Evolutionary conservation across 805 yeast genomes (phyloP), one percentile per base, ranked within the genome.

Genomic region (Debaryomyces castellii): DNA sequence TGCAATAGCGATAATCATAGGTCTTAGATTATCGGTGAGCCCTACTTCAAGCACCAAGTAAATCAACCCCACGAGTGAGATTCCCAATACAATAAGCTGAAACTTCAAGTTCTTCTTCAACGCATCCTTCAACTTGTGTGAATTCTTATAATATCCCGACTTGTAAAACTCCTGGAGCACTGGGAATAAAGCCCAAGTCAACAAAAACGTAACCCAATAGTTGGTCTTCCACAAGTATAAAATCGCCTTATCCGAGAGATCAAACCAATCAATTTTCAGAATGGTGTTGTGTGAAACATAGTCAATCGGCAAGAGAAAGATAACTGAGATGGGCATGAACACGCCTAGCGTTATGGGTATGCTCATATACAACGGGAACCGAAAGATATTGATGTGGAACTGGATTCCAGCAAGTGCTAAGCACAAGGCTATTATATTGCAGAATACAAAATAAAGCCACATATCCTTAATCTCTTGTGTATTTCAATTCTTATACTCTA

Each of bases 111-210:
- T 80, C 41, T 70, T 67, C 36, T 71, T 64, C 30, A 84, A 45
- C 0, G 95, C 83, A 47, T 85, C 87, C 44, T 64, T 67, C 42
- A 87, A 59, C 47, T 77, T 69, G 14, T 66, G 65, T 5, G 61
- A 47, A 5, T 71, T 71, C 34, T 76, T 77, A 55, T 73, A 78
- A 58, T 83, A 77, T 8, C 96, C 95, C 2, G 89, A 82, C 41
- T 81, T 78, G 53, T 81, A 83, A 69, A 78, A 89, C 53, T 83
- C 84, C 60, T 88, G 94, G 21, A 86, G 67, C 27, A 84, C 66
- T 0, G 96, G 96, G 40, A 89, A 62, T 1, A 87, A 51, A 5
- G 80, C 66, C 96, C 96, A 89, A 35, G 95, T 89, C 44, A 88
- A 66, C n/a, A 74, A 57, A 55, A 88, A 89, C 0, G 95, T 86